These are phyloP conservation scores for Podila epigama DNA, from an alignment of 192 early-diverging fungal genomes.

Conservation along the genomic window DNA sequence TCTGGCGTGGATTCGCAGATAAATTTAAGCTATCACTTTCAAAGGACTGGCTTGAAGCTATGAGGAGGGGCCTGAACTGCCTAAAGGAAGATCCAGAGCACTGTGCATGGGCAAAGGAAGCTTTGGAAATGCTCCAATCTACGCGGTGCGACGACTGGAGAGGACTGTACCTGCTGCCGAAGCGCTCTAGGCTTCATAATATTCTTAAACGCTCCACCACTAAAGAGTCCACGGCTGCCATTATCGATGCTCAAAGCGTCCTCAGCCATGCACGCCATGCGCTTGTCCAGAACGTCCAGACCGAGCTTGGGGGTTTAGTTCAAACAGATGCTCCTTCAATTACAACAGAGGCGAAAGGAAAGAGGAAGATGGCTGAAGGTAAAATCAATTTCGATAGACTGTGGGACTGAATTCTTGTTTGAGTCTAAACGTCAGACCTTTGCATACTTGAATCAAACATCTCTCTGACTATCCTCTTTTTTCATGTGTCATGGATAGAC, in stretches of 20 bases:
- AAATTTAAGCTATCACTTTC: slow-evolving; percentile 10
- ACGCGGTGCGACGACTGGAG: slow-evolving; percentile 8
- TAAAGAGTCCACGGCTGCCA: slow-evolving; percentile 3
- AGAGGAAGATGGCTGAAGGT: too few relatives aligned
- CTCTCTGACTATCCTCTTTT: too few relatives aligned
- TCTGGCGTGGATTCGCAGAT: slow-evolving; percentile 20
- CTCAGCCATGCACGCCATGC: slow-evolving; percentile 13
- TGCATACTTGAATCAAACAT: too few relatives aligned
- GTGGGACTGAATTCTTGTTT: too few relatives aligned
- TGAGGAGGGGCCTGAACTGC: background rate
- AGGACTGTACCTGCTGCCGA: slow-evolving; percentile 11
- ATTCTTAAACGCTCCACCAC: slow-evolving; percentile 8
- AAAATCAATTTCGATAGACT: too few relatives aligned
- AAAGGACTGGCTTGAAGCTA: slow-evolving; percentile 5
- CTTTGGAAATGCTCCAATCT: slow-evolving; percentile 8
- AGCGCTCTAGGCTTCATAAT: slow-evolving; percentile 9
- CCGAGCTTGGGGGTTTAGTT: slow-evolving; percentile 3
- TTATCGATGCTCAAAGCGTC: slow-evolving; percentile 2
- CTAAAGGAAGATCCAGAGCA: slow-evolving; percentile 9
- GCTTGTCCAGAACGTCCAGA: background rate
- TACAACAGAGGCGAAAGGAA: too few relatives aligned
- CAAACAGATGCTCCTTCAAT: too few relatives aligned
- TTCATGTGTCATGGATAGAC: too few relatives aligned
- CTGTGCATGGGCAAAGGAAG: slow-evolving; percentile 12
- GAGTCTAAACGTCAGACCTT: too few relatives aligned